Base-by-base conservation (phyloP, 2,329 filamentous ascomycete genomes). In the Aspergillus sojae region DNA sequence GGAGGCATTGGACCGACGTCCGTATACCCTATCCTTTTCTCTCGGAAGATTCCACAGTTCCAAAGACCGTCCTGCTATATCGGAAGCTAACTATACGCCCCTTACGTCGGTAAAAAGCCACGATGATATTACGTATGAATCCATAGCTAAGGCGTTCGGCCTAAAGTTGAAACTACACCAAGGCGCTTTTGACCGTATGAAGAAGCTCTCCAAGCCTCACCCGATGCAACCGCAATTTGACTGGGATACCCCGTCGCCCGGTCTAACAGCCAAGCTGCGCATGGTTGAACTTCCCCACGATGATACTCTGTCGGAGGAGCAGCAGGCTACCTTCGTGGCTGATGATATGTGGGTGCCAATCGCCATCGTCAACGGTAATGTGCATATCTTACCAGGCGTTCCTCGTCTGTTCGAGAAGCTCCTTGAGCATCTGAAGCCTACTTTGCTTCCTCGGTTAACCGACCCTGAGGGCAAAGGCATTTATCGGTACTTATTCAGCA, bases 121-220 rank as follows among this genome's bases (percentile, higher is more conserved):
- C 82, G 95, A 99, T 78, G 95, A 99, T 76, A 98, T 98, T 70
- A 98, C 95, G 30, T 99, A 99, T 81, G 85, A 91, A 74, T 94
- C 93, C 45, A 96, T 99, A 76, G 94, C 92, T 67, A 93, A 93
- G 76, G 95, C 94, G 9, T 98, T 97, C 77, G 81, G 83, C 50
- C 83, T 97, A 9, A 86, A 89, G 16, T 82, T 98, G 21, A 86
- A 89, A 69, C 85, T 96, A 32, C 92, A 98, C 81, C 81, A 92
- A 50, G 86, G 88, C 62, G 89, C 94, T 0, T 91, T 90, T 70
- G 85, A 88, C 67, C 89, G 90, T 74, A 98, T 98, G 95, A 94
- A 91, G 80, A 84, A 81, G 65, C 84, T 97, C 10, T 92, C 90
- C 34, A 91, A 88, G 75, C 89, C 89, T 14, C 89, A 91, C 71